Evolutionary conservation across 164 flowering plant genomes (phyloP), one percentile per base, ranked within the genome.

Genomic region (Magnolia sinica): DNA sequence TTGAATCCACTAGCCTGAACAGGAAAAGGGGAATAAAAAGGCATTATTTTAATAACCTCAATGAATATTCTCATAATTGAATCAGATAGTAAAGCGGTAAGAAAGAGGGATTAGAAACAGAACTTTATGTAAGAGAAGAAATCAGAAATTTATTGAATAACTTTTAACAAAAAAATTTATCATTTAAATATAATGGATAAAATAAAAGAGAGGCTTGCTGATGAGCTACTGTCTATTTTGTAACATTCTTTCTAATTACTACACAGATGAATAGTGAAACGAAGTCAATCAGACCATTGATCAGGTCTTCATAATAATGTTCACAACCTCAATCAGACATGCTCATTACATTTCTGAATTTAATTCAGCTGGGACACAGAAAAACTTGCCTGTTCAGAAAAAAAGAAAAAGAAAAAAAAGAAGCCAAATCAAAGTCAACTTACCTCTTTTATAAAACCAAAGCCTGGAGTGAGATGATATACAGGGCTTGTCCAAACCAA

Each of bases 1-100:
- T 87, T 73, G 95, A 90, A 82, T 91, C 93, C 74, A 91, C 95
- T 72, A 89, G 87, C 79, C 95, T 91, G 85, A n/a, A 16, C 23
- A 55, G n/a, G 66, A 13, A 68, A 29, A 8, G 16, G n/a, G 11
- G 10, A 58, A 2, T 55, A 24, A 64, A 37, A 31, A 27, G 75
- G 67, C 58, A 75, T 71, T 31, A 73, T 50, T 11, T 73, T 22
- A 61, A 76, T 69, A 20, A 73, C 50, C 16, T 69, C 71, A 69
- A 3, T 29, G 22, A 29, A 69, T 37, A 7, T 69, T 69, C 22
- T 69, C 52, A 37, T 27, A 37, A 37, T 18, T 66, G 1, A 27
- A 66, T 63, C 22, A 22, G 65, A n/a, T 63, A 37, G 45, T 37
- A 37, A 37, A 37, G 45, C 45, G 45, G 45, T 37, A 37, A 37